Evolutionary conservation across 2,329 filamentous ascomycete species (phyloP).

Genomic region (Paecilomyces fulvus): DNA sequence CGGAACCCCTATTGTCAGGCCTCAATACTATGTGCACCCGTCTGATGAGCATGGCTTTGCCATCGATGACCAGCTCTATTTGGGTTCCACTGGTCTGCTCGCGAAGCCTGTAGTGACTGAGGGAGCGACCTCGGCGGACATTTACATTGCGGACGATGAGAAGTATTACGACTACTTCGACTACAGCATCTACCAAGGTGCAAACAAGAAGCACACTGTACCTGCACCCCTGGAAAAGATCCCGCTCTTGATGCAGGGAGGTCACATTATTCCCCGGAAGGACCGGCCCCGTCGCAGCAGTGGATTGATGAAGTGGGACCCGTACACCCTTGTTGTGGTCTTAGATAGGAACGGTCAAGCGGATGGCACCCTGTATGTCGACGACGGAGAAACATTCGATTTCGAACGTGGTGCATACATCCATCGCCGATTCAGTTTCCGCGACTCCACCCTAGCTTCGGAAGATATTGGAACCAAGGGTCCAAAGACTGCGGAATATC

Average conservation of each 20-base stretch:
- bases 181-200: constrained; percentile 65
- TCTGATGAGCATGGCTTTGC: constrained; percentile 76
- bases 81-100: constrained; percentile 82
- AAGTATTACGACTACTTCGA: constrained; percentile 95
- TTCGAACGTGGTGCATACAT: constrained; percentile 81
- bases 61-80: constrained; percentile 87
- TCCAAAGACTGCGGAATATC: constrained; percentile 61
- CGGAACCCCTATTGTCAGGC: constrained; percentile 78
- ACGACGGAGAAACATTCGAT: constrained; percentile 91
- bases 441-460: constrained; percentile 54
- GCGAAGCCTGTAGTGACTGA: constrained; percentile 82
- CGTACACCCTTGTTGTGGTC: constrained; percentile 81
- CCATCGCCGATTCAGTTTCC: constrained; percentile 68
- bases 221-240: constrained; percentile 76
- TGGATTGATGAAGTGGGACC: constrained; percentile 85
- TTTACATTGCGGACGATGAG: constrained; percentile 84
- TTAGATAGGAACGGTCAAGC: constrained; percentile 62
- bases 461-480: constrained; percentile 56
- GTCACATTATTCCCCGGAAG: constrained; percentile 83
- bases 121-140: constrained; percentile 60
- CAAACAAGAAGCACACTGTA: constrained; percentile 62
- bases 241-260: constrained; percentile 84
- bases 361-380: constrained; percentile 75
- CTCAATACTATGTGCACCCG: constrained; percentile 89
- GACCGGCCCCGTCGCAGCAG: constrained; percentile 80